Evolutionary conservation across 768 basidiomycete genomes (phyloP).

Genomic region (Hericium rajendrae): DNA sequence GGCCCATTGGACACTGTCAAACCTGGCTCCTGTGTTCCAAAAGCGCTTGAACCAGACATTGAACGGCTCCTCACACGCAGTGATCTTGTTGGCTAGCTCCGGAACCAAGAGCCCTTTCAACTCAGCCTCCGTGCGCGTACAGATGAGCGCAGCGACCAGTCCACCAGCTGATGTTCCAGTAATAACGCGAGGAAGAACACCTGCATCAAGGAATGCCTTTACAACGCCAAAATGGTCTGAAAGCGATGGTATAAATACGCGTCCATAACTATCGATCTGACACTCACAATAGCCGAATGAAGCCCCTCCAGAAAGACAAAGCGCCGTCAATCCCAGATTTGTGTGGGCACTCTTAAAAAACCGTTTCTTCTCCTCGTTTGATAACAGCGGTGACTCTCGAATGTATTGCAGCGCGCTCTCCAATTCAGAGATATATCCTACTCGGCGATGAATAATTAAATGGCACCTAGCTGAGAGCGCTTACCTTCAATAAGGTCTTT

Average conservation of each 20-base stretch:
- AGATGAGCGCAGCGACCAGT: constrained; percentile 62
- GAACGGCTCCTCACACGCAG: constrained; percentile 73
- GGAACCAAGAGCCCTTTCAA: constrained; percentile 70
- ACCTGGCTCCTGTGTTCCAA: constrained; percentile 86
- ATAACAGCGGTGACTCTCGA: constrained; percentile 60
- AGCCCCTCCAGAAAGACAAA: constrained; percentile 95
- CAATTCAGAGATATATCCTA: constrained; percentile 77
- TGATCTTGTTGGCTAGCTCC: constrained; percentile 73
- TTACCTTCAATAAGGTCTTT: constrained; percentile 83
- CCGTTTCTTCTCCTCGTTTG: constrained; percentile 79
- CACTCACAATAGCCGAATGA: constrained; percentile 87
- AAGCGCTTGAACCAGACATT: constrained; percentile 63
- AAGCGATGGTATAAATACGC: background rate
- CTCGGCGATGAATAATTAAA: background rate
- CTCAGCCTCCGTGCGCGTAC: constrained; percentile 86
- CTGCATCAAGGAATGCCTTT: constrained; percentile 83
- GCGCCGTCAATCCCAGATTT: constrained; percentile 82
- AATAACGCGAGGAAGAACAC: constrained; percentile 82
- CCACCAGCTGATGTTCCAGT: constrained; percentile 94
- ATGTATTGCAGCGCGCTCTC: constrained; percentile 69
- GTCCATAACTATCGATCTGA: background rate
- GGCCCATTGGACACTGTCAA: constrained; percentile 87
- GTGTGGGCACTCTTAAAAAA: constrained; percentile 88
- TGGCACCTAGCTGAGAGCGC: constrained; percentile 14
- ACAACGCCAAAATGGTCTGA: constrained; percentile 85